Evolutionary conservation across 345 rosid species (phyloP), one percentile per base, ranked within the genome.

Genomic region (Gossypium herbaceum): DNA sequence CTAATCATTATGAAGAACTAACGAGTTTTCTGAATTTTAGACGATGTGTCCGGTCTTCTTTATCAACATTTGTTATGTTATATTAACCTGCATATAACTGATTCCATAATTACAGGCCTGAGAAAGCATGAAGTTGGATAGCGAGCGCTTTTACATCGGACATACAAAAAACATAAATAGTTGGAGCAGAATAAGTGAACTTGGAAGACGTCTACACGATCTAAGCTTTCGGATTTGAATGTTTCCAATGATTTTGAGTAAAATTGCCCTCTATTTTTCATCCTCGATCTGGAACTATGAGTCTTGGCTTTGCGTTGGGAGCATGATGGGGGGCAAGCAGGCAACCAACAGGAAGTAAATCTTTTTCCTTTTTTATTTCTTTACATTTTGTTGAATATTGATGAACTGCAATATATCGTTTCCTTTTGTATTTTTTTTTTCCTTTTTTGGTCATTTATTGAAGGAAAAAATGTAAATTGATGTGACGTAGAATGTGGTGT

Each of bases 401-500:
- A 57, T 22, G 66, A 69, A 58, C 10, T 75, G 65, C 25, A 20
- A 58, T 71, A 68, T 73, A 45, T 76, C 19, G 0, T 61, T 51
- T 60, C 43, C 29, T 45, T 47, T 34, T 4, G 6, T 34, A 4
- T 34, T 34, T 34, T 34, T 63, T 22, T n/a, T 56, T 2, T 10
- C 1, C 7, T 3, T 64, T 69, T 72, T 47, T 4, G 27, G 24
- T 44, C 68, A 66, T 45, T 69, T 66, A 11, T 51, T 62, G 43
- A 78, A 81, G 43, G 76, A 81, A 75, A 74, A 80, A 65, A 50
- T 75, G 77, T 80, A 83, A 72, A 75, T 65, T 62, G 34, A n/a
- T 72, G 79, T 76, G 77, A 47, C 69, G 71, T 66, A 74, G 70
- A 15, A 64, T 64, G 52, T 67, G 70, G 77, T 75, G 71, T 77